Percentiles rank a stretch among this genome's conserved stretches.
Evolutionary conservation across 495 filamentous ascomycete genomes (phyloP).

Genomic region (Xylaria palmicola): DNA sequence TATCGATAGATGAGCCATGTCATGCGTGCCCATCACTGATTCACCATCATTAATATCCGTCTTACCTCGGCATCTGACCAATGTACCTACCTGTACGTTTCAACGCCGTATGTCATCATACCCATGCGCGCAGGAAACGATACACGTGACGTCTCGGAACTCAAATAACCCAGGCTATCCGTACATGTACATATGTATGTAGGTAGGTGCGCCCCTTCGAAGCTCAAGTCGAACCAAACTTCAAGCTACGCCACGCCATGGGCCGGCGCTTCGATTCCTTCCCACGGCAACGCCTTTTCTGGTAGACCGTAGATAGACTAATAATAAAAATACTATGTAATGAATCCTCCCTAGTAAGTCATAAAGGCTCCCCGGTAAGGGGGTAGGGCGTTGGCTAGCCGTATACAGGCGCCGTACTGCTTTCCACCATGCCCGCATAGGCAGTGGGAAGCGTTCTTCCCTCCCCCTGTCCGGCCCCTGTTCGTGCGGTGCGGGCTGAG

Average conservation of each 20-base stretch:
- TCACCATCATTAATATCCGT: too few species aligned
- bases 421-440: slow-evolving; percentile 1
- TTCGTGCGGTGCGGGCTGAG: slow-evolving; percentile 4
- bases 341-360: too few species aligned
- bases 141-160: slow-evolving; percentile 9
- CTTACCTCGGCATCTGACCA: too few species aligned
- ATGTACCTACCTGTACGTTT: too few species aligned
- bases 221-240: neutral
- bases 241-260: neutral
- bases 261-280: neutral
- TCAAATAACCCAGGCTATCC: too few species aligned
- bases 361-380: too few species aligned
- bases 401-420: neutral
- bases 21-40: too few species aligned
- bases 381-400: too few species aligned
- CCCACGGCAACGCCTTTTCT: neutral
- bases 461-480: neutral
- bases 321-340: neutral
- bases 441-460: neutral
- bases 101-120: neutral
- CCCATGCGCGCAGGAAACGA: neutral
- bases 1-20: too few species aligned
- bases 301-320: neutral
- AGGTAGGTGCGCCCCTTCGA: neutral
- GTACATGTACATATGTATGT: too few species aligned